phyloP scores from a whole-genome alignment of 1,284 basidiomycete genomes.

The Leccinum cinnamomeum region DNA sequence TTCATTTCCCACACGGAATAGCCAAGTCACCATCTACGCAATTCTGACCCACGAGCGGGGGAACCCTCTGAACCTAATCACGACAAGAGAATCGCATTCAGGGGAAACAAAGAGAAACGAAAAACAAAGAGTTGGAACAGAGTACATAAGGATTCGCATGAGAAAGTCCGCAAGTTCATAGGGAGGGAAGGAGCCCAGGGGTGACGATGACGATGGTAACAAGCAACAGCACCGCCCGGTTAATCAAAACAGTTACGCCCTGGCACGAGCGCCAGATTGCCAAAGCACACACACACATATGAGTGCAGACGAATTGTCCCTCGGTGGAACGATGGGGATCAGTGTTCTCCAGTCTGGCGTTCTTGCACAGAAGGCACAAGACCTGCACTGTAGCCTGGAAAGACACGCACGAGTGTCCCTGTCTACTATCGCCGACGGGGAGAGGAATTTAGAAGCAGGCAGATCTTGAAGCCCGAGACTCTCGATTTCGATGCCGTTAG shows the following conservation, averaged over 20 bases:
- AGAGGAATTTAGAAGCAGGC: constrained; percentile 18
- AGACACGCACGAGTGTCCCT: constrained; percentile 23
- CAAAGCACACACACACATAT: constrained; percentile 13
- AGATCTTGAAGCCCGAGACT: constrained; percentile 21
- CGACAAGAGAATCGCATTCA: constrained; percentile 13
- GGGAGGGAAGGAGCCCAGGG: constrained; percentile 9
- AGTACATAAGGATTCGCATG: constrained; percentile 29
- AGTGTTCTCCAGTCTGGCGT: constrained; percentile 18
- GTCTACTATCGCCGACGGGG: constrained; percentile 22
- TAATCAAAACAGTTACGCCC: constrained; percentile 24
- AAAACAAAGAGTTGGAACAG: constrained; percentile 12
- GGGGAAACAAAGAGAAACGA: neutral
- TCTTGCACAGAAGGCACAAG: constrained; percentile 20
- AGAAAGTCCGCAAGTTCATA: constrained; percentile 29
- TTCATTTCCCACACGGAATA: neutral
- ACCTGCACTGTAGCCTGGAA: constrained; percentile 24
- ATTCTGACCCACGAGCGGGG: constrained; percentile 18
- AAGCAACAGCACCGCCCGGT: constrained; percentile 16
- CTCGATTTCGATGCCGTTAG: constrained; percentile 12
- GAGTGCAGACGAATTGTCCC: constrained; percentile 29
- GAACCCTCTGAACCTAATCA: constrained; percentile 6
- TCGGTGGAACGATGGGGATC: constrained; percentile 20
- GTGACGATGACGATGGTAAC: constrained; percentile 10
- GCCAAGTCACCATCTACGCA: constrained; percentile 7
- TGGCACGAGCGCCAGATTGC: constrained; percentile 21